Percentiles rank a stretch among this genome's conserved stretches.
phyloP scores from a whole-genome alignment of 768 basidiomycete genomes.

The Tricholoma matsutake region DNA sequence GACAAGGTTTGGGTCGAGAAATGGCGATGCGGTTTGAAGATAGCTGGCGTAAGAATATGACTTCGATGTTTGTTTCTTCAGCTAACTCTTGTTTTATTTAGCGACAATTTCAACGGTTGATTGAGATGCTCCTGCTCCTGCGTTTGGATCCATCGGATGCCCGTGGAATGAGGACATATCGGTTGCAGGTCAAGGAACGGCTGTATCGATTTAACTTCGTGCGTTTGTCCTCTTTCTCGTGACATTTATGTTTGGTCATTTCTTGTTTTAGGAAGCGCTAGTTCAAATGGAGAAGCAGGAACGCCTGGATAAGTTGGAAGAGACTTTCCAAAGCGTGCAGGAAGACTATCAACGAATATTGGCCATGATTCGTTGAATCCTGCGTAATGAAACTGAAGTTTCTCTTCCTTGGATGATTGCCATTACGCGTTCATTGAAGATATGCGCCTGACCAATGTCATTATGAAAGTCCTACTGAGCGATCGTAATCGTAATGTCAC shows the following conservation, averaged over 20 bases:
- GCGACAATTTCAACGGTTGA: constrained; percentile 91
- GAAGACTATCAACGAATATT: constrained; percentile 86
- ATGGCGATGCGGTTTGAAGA: constrained; percentile 81
- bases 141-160: constrained; percentile 63
- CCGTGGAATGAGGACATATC: constrained; percentile 58
- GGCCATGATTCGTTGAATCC: constrained; percentile 39
- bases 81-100: constrained; percentile 28
- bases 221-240: constrained; percentile 27
- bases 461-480: constrained; percentile 1
- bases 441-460: neutral
- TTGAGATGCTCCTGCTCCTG: constrained; percentile 86
- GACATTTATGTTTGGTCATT: neutral
- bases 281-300: constrained; percentile 86
- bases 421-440: neutral
- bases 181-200: constrained; percentile 92
- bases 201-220: constrained; percentile 95
- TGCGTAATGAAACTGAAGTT: neutral
- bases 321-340: constrained; percentile 84
- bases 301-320: constrained; percentile 83
- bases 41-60: constrained; percentile 71
- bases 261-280: constrained; percentile 66
- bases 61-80: constrained; percentile 5
- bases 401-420: neutral
- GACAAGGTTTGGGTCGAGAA: constrained; percentile 76
- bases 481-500: neutral